Evolutionary conservation across 2,329 filamentous ascomycete species (phyloP).

Genomic region (Venturiaceae sp.): DNA sequence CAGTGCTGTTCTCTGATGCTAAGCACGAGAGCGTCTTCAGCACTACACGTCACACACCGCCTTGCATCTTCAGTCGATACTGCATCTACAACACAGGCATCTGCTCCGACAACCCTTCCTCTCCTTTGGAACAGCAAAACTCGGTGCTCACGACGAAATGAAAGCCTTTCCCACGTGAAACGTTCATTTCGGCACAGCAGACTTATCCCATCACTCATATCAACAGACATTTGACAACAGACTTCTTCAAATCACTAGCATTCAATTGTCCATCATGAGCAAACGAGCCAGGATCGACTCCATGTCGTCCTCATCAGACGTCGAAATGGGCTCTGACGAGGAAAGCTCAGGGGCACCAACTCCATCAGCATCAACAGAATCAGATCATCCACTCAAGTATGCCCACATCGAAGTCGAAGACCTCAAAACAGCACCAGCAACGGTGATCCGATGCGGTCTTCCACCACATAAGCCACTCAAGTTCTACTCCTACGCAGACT

Average conservation of each 20-base stretch:
- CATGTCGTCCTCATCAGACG: conserved; percentile 28
- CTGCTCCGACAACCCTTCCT: too few species aligned
- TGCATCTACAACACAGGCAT: too few species aligned
- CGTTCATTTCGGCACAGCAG: too few species aligned
- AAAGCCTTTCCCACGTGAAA: too few species aligned
- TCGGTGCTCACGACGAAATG: too few species aligned
- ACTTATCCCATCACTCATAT: too few species aligned
- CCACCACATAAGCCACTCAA: conserved; percentile 66
- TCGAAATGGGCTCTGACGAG: neutral
- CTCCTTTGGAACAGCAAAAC: too few species aligned
- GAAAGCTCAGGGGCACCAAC: neutral
- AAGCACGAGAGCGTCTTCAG: neutral
- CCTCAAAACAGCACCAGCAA: conserved; percentile 29
- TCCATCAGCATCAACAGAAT: neutral
- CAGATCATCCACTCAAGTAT: conserved; percentile 10
- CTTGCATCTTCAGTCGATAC: neutral
- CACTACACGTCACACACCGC: neutral
- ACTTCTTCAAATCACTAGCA: too few species aligned
- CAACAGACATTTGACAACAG: too few species aligned
- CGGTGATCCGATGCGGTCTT: conserved; percentile 68
- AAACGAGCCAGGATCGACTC: conserved; percentile 51
- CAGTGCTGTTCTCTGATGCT: neutral
- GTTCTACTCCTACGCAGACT: conserved; percentile 69
- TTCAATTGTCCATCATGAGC: conserved; percentile 45
- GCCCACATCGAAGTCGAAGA: conserved; percentile 8